phyloP scores from a whole-genome alignment of 208 protist genomes.

The Leptomonas pyrrhocoris region DNA sequence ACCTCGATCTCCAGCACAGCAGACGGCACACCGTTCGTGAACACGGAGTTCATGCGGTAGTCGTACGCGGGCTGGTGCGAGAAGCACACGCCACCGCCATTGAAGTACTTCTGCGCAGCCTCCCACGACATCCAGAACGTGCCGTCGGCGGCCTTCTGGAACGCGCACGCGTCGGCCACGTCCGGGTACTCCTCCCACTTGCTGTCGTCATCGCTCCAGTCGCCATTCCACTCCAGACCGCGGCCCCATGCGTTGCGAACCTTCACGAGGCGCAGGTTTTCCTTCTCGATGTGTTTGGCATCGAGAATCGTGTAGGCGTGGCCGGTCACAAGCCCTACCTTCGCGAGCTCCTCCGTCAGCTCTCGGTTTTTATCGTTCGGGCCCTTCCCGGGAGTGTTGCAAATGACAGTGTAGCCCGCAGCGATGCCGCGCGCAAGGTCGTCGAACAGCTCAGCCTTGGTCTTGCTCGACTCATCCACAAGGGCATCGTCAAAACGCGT shows the following conservation, averaged over 20 bases:
- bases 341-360: slow-evolving; percentile 49
- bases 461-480: slow-evolving; percentile 40
- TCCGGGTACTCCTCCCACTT: slow-evolving; percentile 70
- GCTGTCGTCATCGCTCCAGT: slow-evolving; percentile 61
- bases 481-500: slow-evolving; percentile 74
- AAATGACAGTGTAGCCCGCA: slow-evolving; percentile 54
- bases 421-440: slow-evolving; percentile 48
- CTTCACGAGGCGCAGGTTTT: slow-evolving; percentile 62
- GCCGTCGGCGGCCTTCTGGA: slow-evolving; percentile 46
- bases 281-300: slow-evolving; percentile 52
- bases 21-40: slow-evolving; percentile 68
- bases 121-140: slow-evolving; percentile 80
- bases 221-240: slow-evolving; percentile 47
- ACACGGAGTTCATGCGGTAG: slow-evolving; percentile 79
- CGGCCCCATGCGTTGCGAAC: slow-evolving; percentile 76
- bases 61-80: slow-evolving; percentile 67
- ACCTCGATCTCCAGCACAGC: slow-evolving; percentile 73
- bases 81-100: slow-evolving; percentile 79
- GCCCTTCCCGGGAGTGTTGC: no score
- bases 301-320: slow-evolving; percentile 72
- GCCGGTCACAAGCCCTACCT: slow-evolving; percentile 49
- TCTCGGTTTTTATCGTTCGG: no score
- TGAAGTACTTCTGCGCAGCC: slow-evolving; percentile 74
- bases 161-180: slow-evolving; percentile 46
- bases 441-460: slow-evolving; percentile 59